Evolutionary conservation across 257 asterid species (phyloP).

Genomic region (Lycium ferocissimum): DNA sequence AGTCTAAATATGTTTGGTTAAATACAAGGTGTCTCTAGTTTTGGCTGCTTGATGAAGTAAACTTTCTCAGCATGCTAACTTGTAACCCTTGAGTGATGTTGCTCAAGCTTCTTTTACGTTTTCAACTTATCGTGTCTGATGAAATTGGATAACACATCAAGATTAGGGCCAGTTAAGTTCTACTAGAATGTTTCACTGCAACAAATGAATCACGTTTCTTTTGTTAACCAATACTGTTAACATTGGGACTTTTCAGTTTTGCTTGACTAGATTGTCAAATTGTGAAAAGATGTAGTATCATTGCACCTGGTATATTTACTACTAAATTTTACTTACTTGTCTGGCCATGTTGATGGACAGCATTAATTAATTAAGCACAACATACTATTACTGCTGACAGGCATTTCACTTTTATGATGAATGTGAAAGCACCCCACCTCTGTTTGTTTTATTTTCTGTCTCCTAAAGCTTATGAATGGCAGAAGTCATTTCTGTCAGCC

Average conservation of each 20-base stretch:
- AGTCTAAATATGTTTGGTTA: background rate
- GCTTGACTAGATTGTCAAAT: background rate
- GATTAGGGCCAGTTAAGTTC: background rate
- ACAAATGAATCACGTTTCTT: background rate
- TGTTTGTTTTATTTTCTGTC: background rate
- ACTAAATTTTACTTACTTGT: background rate
- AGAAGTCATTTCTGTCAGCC: background rate
- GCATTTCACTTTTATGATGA: constrained; percentile 10
- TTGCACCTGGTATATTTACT: background rate
- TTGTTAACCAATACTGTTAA: background rate
- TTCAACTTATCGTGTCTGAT: background rate
- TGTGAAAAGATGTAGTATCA: background rate
- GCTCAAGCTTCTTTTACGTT: background rate
- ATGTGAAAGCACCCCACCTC: background rate
- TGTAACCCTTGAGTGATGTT: background rate
- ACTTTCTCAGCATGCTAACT: background rate
- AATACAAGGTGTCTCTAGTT: background rate
- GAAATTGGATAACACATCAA: background rate
- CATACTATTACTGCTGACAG: background rate
- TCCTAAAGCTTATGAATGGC: constrained; percentile 6
- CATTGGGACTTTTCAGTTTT: background rate
- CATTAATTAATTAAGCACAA: background rate
- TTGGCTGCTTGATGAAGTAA: background rate
- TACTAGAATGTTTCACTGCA: background rate
- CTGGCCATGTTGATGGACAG: background rate